Evolutionary conservation across 1,284 basidiomycete species (phyloP).

Genomic region (Ceratobasidium sp.): DNA sequence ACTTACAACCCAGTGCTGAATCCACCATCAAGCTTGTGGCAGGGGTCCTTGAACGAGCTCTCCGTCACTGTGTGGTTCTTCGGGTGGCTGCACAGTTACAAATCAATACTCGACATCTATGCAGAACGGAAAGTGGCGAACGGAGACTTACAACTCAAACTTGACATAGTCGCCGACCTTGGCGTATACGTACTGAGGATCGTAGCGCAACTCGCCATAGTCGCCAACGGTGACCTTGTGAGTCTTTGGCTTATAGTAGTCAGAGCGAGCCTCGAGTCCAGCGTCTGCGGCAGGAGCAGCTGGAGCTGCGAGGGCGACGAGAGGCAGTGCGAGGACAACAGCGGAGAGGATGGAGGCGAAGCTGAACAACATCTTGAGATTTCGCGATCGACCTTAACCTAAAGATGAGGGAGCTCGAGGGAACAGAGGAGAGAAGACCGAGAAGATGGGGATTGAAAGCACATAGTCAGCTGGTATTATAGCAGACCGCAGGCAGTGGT

Average conservation of each 20-base stretch:
- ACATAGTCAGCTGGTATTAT: background rate
- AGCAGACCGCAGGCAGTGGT: background rate
- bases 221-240: constrained; percentile 31
- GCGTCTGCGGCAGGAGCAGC: background rate
- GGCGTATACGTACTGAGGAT: constrained; percentile 34
- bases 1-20: constrained; percentile 41
- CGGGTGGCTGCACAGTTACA: constrained; percentile 9
- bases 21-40: background rate
- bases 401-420: background rate
- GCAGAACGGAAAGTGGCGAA: too few relatives aligned
- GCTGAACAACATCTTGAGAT: constrained; percentile 16
- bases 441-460: background rate
- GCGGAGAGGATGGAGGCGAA: constrained; percentile 16
- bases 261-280: constrained; percentile 21
- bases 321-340: constrained; percentile 18
- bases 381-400: background rate
- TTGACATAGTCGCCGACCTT: constrained; percentile 39
- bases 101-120: background rate
- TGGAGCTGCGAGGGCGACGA: background rate
- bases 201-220: constrained; percentile 8
- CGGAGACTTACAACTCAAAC: constrained; percentile 39
- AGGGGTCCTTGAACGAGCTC: constrained; percentile 40
- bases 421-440: background rate
- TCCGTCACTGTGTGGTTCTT: constrained; percentile 46
- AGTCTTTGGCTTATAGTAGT: constrained; percentile 1